Conservation (phyloP, 2,329 filamentous ascomycete genomes). For the Diaporthe citri region DNA sequence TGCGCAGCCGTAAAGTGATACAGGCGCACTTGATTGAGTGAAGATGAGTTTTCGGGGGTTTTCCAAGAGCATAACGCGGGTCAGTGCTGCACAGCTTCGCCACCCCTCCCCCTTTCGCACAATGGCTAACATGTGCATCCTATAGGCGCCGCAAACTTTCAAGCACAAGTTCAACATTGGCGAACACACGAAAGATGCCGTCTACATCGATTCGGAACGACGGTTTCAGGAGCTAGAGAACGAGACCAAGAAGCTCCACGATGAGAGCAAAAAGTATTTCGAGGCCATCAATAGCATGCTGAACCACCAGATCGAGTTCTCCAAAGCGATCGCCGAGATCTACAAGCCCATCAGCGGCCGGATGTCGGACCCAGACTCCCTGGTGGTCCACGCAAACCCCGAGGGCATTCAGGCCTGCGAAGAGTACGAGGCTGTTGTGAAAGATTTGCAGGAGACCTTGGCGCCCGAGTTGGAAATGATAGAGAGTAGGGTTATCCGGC, state of each 20-base stretch:
- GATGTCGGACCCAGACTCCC: slow-evolving; percentile 90
- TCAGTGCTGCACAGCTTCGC: slow-evolving; percentile 57
- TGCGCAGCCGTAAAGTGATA: slow-evolving; percentile 5
- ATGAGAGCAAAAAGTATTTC: slow-evolving; percentile 98
- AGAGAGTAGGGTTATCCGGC: slow-evolving; percentile 88
- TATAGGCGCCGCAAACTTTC: slow-evolving; percentile 87
- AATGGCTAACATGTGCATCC: slow-evolving; percentile 43
- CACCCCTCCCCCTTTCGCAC: slow-evolving; percentile 13
- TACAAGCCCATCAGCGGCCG: slow-evolving; percentile 98
- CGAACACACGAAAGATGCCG: slow-evolving; percentile 92
- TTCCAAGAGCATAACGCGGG: slow-evolving; percentile 88
- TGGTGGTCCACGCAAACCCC: slow-evolving; percentile 85
- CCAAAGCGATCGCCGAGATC: slow-evolving; percentile 93
- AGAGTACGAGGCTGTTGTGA: slow-evolving; percentile 93
- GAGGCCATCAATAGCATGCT: slow-evolving; percentile 99
- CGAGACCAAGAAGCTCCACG: slow-evolving; percentile 96
- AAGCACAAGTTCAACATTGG: slow-evolving; percentile 95
- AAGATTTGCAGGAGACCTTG: slow-evolving; percentile 88
- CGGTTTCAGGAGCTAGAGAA: slow-evolving; percentile 93
- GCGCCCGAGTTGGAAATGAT: slow-evolving; percentile 98
- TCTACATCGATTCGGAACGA: slow-evolving; percentile 94
- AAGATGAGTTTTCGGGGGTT: slow-evolving; percentile 98
- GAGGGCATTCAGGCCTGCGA: slow-evolving; percentile 96
- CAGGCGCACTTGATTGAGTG: not conserved
- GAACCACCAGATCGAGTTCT: slow-evolving; percentile 97